A percentile compares a stretch with the other conserved stretches of the same genome.
phyloP scores from a whole-genome alignment of 495 filamentous ascomycete species.

The Jackrogersella minutella region DNA sequence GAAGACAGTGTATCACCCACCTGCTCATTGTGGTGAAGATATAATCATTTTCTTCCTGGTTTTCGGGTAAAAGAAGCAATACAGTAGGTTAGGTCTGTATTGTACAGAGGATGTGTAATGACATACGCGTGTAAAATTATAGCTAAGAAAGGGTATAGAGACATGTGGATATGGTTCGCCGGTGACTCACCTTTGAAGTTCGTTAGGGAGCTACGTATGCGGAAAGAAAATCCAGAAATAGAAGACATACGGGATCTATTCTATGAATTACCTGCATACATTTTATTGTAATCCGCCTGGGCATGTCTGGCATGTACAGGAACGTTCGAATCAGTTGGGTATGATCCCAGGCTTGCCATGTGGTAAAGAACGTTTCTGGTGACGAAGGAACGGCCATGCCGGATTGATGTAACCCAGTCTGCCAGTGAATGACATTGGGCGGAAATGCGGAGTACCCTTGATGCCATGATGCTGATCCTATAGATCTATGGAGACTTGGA shows the following conservation, averaged over 20 bases:
- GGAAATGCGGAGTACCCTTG: background rate
- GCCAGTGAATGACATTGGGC: background rate
- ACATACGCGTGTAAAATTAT: background rate
- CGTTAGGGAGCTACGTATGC: no score
- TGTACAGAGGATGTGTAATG: background rate
- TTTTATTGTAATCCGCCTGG: background rate
- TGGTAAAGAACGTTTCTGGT: conserved; percentile 1
- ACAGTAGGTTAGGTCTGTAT: background rate
- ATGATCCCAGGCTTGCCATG: background rate
- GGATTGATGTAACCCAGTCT: no score
- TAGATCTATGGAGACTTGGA: no score
- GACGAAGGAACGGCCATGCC: no score
- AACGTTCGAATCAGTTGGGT: background rate
- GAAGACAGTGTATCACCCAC: background rate
- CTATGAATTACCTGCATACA: background rate
- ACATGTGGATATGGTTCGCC: background rate
- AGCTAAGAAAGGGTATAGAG: no score
- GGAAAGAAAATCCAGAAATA: background rate
- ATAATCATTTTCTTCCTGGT: background rate
- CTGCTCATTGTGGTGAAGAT: background rate
- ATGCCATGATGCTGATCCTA: no score
- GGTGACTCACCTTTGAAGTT: conserved; percentile 1
- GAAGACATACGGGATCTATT: background rate
- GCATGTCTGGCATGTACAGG: background rate
- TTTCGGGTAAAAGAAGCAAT: no score